Conservation (phyloP, 441 rosid genomes). For the Adansonia gregorii region DNA sequence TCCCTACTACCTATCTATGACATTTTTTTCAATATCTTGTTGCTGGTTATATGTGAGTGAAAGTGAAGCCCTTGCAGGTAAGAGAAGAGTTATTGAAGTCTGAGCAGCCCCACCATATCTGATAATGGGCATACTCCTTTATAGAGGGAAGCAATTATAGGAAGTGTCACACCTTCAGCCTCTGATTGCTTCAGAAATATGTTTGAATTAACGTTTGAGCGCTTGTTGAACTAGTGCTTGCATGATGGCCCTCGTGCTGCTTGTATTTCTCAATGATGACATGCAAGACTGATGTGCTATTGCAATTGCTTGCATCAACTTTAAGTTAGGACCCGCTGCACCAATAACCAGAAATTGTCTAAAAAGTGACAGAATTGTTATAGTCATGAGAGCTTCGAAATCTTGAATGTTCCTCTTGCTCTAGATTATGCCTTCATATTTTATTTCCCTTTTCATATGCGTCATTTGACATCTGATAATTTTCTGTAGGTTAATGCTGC, state of each 20-base stretch:
- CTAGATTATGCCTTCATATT: not conserved
- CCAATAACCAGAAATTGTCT: conserved; percentile 15
- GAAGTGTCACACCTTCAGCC: conserved; percentile 7
- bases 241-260: not conserved
- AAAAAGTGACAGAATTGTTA: not conserved
- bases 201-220: not conserved
- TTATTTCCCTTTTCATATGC: not conserved
- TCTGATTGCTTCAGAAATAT: not conserved
- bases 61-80: not conserved
- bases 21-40: not conserved
- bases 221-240: not conserved
- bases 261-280: not conserved
- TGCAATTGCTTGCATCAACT: not conserved
- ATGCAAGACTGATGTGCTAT: not conserved
- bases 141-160: not conserved
- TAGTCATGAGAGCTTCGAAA: not conserved
- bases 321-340: not conserved
- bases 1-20: not conserved
- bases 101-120: conserved; percentile 3
- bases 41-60: not conserved
- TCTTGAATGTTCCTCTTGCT: conserved; percentile 7
- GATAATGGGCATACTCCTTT: not conserved
- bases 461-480: conserved; percentile 17
- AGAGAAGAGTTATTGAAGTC: not conserved
- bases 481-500: conserved; percentile 93